A percentile compares a stretch with the other conserved stretches of the same genome.
phyloP scores from a whole-genome alignment of 1,284 basidiomycete genomes.

The Leccinum subspadiceum region DNA sequence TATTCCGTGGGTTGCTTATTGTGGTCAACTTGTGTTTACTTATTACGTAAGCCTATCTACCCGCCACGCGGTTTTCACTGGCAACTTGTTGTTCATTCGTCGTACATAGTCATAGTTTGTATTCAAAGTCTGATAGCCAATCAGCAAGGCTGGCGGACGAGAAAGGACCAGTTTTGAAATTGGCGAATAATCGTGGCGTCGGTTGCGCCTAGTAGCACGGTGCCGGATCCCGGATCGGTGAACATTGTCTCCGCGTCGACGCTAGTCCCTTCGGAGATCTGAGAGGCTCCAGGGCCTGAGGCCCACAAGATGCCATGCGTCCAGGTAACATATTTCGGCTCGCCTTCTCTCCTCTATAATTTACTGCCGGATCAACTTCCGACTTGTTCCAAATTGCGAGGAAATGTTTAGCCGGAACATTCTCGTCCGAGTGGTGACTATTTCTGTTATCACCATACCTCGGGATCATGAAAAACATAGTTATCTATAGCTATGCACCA shows the following conservation, averaged over 20 bases:
- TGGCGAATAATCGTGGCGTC: neutral
- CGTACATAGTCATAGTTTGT: neutral
- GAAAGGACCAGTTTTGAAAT: neutral
- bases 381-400: neutral
- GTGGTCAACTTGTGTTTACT: constrained; percentile 4
- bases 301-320: neutral
- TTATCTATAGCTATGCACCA: neutral
- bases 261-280: neutral
- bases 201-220: neutral
- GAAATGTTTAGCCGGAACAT: neutral
- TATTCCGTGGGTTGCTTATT: constrained; percentile 9
- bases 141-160: neutral
- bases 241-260: neutral
- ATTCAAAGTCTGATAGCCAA: neutral
- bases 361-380: neutral
- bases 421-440: neutral
- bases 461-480: constrained; percentile 10
- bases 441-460: constrained; percentile 35
- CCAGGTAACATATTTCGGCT: neutral
- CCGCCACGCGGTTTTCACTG: too few species aligned
- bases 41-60: neutral
- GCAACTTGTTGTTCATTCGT: neutral
- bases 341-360: neutral
- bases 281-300: neutral
- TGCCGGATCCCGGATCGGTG: neutral